phyloP scores from a whole-genome alignment of 176 grass and related monocot genomes.

The Bolboschoenus planiculmis region DNA sequence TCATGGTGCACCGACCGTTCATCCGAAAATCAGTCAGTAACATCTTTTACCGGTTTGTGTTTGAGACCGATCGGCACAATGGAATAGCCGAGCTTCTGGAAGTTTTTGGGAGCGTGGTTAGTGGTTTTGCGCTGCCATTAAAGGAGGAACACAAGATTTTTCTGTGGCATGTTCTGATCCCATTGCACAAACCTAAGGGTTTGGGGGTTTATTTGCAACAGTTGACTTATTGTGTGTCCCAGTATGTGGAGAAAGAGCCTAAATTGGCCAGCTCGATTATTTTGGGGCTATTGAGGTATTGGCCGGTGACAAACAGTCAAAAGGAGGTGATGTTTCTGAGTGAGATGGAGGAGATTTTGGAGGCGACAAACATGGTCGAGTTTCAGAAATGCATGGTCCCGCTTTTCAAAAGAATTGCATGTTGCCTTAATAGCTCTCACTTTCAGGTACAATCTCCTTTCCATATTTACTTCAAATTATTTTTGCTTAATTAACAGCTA shows the following conservation, averaged over 20 bases:
- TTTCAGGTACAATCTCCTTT: slow-evolving; percentile 62
- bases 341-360: slow-evolving; percentile 86
- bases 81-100: slow-evolving; percentile 94
- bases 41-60: slow-evolving; percentile 92
- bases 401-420: slow-evolving; percentile 65
- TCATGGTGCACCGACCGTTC: slow-evolving; percentile 97
- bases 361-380: slow-evolving; percentile 56
- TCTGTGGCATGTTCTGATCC: slow-evolving; percentile 66
- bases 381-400: slow-evolving; percentile 97
- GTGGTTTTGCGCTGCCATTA: slow-evolving; percentile 83
- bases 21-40: slow-evolving; percentile 87
- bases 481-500: background rate
- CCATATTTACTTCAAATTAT: background rate
- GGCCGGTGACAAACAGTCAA: slow-evolving; percentile 90
- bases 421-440: slow-evolving; percentile 73
- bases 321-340: slow-evolving; percentile 99
- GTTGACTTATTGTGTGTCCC: slow-evolving; percentile 80
- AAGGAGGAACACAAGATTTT: slow-evolving; percentile 99
- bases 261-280: slow-evolving; percentile 68
- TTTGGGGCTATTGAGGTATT: slow-evolving; percentile 75
- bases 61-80: slow-evolving; percentile 76
- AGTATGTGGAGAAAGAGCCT: slow-evolving; percentile 93
- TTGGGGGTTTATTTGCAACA: slow-evolving; percentile 92
- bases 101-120: slow-evolving; percentile 90
- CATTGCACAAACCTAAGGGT: slow-evolving; percentile 80